Base-by-base conservation (phyloP, 1,284 basidiomycete species). In the Phellopilus nigrolimitatus region DNA sequence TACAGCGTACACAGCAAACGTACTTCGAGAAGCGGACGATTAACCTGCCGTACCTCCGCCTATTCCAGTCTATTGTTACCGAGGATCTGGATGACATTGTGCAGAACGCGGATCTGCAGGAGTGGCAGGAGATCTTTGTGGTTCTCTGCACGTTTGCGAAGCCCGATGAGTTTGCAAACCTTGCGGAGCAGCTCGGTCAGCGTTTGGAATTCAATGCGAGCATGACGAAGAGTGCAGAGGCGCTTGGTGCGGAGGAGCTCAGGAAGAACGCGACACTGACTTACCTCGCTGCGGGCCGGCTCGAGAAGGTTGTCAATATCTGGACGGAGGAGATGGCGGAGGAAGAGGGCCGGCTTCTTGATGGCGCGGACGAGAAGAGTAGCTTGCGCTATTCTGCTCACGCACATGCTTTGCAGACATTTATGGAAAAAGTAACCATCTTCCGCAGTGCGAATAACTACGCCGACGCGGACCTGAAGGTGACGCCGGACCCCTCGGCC, bases 91-190 rank as follows among this genome's bases (percentile, higher is more conserved):
- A 82, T 36, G 93, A 97, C 69, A 85, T 97, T 53, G 93, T 97
- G 1, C 93, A 97, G 66, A 97, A 98, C 62, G 95, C 94, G 13
- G 94, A 99, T 61, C 68, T 98, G 36, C 74, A 81, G 50, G 95
- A 99, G 66, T 99, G 95, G 97, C 84, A 89, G 58, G 95, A 98
- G 68, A 91, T 95, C 53, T 98, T 99, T 62, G 95, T 97, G 41
- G 92, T 99, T 2, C 68, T 98, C 12, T 98, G 95, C 73, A 98
- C 95, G 0, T 99, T 95, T 68, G 94, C 95, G 1, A 80, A 74
- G 56, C 72, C 79, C 47, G 85, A 91, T 33, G 93, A 97, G 61
- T 99, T 98, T 64, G 72, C 85, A 19, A 76, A 79, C 39, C 75
- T 99, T 5, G 85, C 89, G 1, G 95, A 98, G 66, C 91, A 95